These are phyloP conservation scores for Hirschioporus abietinus DNA, from an alignment of 768 basidiomycete species.

Conservation along the genomic window DNA sequence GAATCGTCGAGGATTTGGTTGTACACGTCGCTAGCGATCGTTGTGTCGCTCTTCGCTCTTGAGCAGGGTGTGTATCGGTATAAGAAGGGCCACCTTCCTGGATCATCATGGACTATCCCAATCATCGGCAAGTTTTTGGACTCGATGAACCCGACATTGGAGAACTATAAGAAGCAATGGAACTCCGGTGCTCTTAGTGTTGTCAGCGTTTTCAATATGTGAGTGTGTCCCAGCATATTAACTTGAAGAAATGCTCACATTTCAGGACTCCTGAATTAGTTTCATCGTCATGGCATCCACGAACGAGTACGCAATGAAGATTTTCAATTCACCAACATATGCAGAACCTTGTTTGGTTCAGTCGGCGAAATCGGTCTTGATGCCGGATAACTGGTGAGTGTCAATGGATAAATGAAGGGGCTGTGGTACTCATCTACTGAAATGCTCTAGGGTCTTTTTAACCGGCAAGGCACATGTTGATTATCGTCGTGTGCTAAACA, in stretches of 20 bases:
- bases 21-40: slow-evolving; percentile 62
- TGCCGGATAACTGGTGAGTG: slow-evolving; percentile 78
- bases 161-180: slow-evolving; percentile 92
- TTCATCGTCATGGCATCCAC: slow-evolving; percentile 98
- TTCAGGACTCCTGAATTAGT: slow-evolving; percentile 36
- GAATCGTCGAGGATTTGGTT: slow-evolving; percentile 39
- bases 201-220: slow-evolving; percentile 98
- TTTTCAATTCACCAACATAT: slow-evolving; percentile 87
- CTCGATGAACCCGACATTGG: slow-evolving; percentile 86
- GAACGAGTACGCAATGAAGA: slow-evolving; percentile 90
- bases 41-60: slow-evolving; percentile 71
- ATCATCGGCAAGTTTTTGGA: slow-evolving; percentile 95
- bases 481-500: slow-evolving; percentile 87
- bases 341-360: slow-evolving; percentile 94
- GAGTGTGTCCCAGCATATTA: slow-evolving; percentile 20
- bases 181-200: slow-evolving; percentile 82
- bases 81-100: slow-evolving; percentile 87
- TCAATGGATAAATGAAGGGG: slow-evolving; percentile 5
- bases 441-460: slow-evolving; percentile 82
- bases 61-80: slow-evolving; percentile 87
- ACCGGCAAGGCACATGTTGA: slow-evolving; percentile 91
- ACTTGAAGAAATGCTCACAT: background rate
- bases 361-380: slow-evolving; percentile 82
- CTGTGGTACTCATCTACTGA: background rate
- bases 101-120: slow-evolving; percentile 91